phyloP scores from a whole-genome alignment of 78 protist genomes.

The Dictyostelium discoideum region DNA sequence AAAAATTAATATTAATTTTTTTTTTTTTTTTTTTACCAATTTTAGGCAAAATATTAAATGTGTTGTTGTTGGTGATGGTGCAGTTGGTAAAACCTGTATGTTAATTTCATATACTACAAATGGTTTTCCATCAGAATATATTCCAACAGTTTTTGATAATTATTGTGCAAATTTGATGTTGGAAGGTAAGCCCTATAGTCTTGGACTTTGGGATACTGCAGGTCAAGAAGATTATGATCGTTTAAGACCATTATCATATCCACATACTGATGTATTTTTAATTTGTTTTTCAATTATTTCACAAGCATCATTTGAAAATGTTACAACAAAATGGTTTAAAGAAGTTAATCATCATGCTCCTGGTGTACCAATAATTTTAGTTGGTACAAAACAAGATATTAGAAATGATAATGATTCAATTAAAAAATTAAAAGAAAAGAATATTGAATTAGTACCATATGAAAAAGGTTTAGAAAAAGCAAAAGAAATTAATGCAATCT shows the following conservation, averaged over 20 bases:
- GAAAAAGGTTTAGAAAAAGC: slow-evolving; percentile 44
- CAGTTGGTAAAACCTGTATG: slow-evolving; percentile 94
- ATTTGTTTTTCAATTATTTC: slow-evolving; percentile 88
- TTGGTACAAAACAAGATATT: slow-evolving; percentile 88
- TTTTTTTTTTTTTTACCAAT: not conserved
- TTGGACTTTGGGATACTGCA: no score
- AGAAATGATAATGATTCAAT: slow-evolving; percentile 51
- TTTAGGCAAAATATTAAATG: slow-evolving; percentile 89
- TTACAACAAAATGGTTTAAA: slow-evolving; percentile 85
- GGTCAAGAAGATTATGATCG: slow-evolving; percentile 93
- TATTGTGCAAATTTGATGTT: no score
- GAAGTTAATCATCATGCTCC: slow-evolving; percentile 92
- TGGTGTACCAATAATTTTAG: slow-evolving; percentile 88
- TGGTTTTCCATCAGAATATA: slow-evolving; percentile 86
- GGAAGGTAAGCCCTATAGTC: no score
- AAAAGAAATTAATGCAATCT: slow-evolving; percentile 76
- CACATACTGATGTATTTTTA: slow-evolving; percentile 95
- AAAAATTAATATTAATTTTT: not conserved
- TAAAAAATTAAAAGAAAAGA: slow-evolving; percentile 62
- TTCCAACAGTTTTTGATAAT: no score
- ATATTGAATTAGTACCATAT: slow-evolving; percentile 26
- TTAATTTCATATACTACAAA: slow-evolving; percentile 94
- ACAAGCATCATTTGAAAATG: slow-evolving; percentile 92
- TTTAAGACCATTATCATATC: slow-evolving; percentile 96
- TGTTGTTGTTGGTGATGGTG: slow-evolving; percentile 97